These are phyloP conservation scores for Litchi chinensis DNA, from an alignment of 345 rosid species.

Conservation along the genomic window DNA sequence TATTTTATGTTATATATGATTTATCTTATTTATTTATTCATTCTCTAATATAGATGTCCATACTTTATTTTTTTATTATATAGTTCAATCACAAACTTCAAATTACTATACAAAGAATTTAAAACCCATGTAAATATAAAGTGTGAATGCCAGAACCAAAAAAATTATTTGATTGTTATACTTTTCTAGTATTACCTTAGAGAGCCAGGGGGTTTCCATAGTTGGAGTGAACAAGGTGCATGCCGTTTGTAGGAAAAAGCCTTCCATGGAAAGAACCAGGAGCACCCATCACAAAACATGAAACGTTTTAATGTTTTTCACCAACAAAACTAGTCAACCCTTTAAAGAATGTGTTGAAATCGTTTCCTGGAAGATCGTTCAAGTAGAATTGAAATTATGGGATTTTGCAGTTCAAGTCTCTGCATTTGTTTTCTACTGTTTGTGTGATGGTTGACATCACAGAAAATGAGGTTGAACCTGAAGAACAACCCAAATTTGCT, in stretches of 20 bases:
- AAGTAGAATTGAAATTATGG: slow-evolving; percentile 23
- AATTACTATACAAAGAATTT: too few species aligned
- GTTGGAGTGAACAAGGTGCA: slow-evolving; percentile 29
- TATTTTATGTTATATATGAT: too few species aligned
- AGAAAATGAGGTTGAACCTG: slow-evolving; percentile 9
- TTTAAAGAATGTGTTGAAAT: slow-evolving; percentile 34
- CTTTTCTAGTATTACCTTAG: slow-evolving; percentile 16
- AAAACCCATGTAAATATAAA: too few species aligned
- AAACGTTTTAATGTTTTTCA: background rate
- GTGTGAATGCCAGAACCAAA: too few species aligned
- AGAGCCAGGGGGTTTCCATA: slow-evolving; percentile 35
- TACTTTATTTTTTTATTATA: too few species aligned
- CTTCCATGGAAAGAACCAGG: slow-evolving; percentile 34
- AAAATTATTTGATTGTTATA: background rate
- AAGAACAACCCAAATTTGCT: slow-evolving; percentile 34
- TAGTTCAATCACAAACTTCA: too few species aligned
- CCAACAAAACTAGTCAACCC: background rate
- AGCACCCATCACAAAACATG: slow-evolving; percentile 15
- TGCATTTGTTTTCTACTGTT: background rate
- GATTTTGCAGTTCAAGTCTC: background rate
- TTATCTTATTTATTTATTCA: too few species aligned
- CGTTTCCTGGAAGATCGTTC: slow-evolving; percentile 31
- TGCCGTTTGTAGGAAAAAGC: slow-evolving; percentile 21
- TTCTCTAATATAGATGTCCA: too few species aligned
- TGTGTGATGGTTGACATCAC: slow-evolving; percentile 19